These are phyloP conservation scores for Aquilaria agallochum DNA, from an alignment of 441 rosid species.

Conservation along the genomic window DNA sequence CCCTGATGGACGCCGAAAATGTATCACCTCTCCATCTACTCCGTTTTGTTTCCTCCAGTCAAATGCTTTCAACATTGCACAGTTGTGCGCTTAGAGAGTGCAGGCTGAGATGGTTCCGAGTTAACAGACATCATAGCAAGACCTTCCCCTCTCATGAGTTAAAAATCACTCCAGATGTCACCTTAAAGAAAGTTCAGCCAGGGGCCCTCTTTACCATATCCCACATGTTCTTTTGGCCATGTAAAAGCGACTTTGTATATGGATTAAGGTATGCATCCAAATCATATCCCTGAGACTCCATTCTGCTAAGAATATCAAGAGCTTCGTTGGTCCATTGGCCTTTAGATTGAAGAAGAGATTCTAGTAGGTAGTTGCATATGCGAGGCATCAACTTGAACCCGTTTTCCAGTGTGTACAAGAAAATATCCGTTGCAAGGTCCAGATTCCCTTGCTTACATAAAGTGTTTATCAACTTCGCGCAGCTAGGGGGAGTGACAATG, in stretches of 20 bases:
- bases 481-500: conserved; percentile 62
- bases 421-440: conserved; percentile 56
- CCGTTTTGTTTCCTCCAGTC: too few species aligned
- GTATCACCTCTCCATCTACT: too few species aligned
- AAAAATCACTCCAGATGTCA: background rate
- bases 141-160: too few species aligned
- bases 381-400: conserved; percentile 47
- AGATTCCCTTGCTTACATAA: conserved; percentile 47
- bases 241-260: conserved; percentile 31
- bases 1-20: too few species aligned
- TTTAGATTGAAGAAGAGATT: conserved; percentile 36
- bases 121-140: too few species aligned
- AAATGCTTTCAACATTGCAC: too few species aligned
- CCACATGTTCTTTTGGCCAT: conserved; percentile 6
- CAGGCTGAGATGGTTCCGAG: too few species aligned
- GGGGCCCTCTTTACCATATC: conserved; percentile 17
- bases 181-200: conserved; percentile 16
- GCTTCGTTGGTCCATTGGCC: conserved; percentile 26
- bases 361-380: conserved; percentile 51
- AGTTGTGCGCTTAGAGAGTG: too few species aligned
- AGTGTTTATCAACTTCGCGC: conserved; percentile 56
- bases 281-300: conserved; percentile 60
- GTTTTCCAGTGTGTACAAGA: conserved; percentile 58
- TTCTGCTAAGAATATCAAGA: conserved; percentile 40
- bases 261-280: conserved; percentile 39